These are phyloP conservation scores for Calonectria multiphialidica DNA, from an alignment of 2,329 filamentous ascomycete species.

Conservation along the genomic window DNA sequence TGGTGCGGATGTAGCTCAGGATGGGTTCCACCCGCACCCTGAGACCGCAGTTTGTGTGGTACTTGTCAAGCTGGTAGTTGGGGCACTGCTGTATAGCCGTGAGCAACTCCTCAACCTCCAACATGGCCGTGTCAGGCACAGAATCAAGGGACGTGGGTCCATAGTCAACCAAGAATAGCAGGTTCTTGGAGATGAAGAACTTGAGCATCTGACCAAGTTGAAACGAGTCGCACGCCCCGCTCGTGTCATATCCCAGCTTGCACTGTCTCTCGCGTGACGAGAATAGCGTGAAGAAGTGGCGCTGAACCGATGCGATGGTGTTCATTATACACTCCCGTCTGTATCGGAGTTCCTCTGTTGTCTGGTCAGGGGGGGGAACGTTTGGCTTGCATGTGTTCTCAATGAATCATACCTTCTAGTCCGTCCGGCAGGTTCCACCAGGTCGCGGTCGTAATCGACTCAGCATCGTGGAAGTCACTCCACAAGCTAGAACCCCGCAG, in stretches of 20 bases:
- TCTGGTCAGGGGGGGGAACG: slow-evolving; percentile 20
- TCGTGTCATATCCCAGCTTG: slow-evolving; percentile 80
- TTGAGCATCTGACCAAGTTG: slow-evolving; percentile 83
- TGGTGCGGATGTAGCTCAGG: slow-evolving; percentile 72
- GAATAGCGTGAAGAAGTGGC: slow-evolving; percentile 76
- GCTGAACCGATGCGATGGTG: slow-evolving; percentile 76
- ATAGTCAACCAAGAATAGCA: slow-evolving; percentile 71
- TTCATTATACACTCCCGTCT: slow-evolving; percentile 76
- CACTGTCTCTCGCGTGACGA: slow-evolving; percentile 77
- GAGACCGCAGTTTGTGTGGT: slow-evolving; percentile 81
- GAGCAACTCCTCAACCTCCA: slow-evolving; percentile 73
- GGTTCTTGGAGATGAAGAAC: slow-evolving; percentile 73
- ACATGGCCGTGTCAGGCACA: slow-evolving; percentile 62
- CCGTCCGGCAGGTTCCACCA: slow-evolving; percentile 82
- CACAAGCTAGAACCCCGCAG: slow-evolving; percentile 73
- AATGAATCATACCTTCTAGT: slow-evolving; percentile 68
- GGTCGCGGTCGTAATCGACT: slow-evolving; percentile 53
- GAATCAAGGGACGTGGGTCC: slow-evolving; percentile 59
- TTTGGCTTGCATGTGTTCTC: neutral
- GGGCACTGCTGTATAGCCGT: slow-evolving; percentile 74
- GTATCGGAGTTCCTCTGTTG: slow-evolving; percentile 72
- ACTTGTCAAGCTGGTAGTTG: slow-evolving; percentile 79
- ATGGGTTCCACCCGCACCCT: slow-evolving; percentile 74
- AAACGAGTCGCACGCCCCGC: slow-evolving; percentile 79
- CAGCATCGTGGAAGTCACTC: slow-evolving; percentile 55